Base-by-base conservation (phyloP, 176 grass and related monocot species). In the Guadua angustifolia region DNA sequence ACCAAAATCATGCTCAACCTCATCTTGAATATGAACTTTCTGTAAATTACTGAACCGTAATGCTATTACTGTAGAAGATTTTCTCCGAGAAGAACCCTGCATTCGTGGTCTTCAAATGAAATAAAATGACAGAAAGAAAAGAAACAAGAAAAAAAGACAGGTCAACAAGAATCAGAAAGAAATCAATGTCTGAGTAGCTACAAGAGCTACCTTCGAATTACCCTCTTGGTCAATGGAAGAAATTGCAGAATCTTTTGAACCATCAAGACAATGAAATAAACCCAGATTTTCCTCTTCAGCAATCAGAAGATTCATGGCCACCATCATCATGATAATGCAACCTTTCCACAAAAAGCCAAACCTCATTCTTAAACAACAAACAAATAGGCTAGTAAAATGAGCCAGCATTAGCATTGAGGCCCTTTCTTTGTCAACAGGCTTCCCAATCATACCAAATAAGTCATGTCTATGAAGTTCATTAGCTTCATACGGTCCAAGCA, bases 261-360 rank as follows among this genome's bases (percentile, higher is more conserved):
- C 82, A 50, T 24, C 67, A 78, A 82, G 49, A 50, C 63, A 40
- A 57, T 45, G 55, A 60, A 89, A 86, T 52, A 42, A 42, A 78
- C 52, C 69, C 29, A 75, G 26, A 69, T 7, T 69, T 76, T 11
- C 18, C 25, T 77, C 78, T 88, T 92, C 78, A 80, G 57, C 49
- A 88, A 89, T n/a, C 44, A 87, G 17, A 83, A 94, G 82, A 86
- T 88, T 92, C 66, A 85, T 73, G 60, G 84, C 22, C n/a, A 63
- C 80, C 58, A 90, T 92, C 68, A 94, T 90, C 87, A 94, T 88
- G 46, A 90, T 45, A 90, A 90, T 88, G 65, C 92, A 92, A 18
- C 85, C 64, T 43, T 80, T 92, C 87, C 73, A 92, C 17, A 94
- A 22, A 77, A 92, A 86, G 29, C 58, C 82, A 90, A 92, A 50